A percentile compares a stretch with the other conserved stretches of the same genome.
Conservation (phyloP, 768 basidiomycete species). For the Lactifluus piperatus region DNA sequence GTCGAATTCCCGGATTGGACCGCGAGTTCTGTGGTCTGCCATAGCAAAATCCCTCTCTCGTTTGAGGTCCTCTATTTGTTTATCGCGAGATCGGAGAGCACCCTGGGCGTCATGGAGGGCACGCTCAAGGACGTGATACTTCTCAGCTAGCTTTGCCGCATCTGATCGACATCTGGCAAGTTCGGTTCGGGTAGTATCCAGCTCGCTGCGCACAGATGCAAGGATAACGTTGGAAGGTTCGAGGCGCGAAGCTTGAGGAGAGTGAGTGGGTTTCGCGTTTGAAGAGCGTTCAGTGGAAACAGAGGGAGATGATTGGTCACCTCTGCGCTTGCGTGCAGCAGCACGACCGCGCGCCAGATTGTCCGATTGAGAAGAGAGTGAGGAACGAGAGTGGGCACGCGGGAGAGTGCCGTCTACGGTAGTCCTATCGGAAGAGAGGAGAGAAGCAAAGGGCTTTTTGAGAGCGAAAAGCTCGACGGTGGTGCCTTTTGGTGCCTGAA, state of each 20-base stretch:
- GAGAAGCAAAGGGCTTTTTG: slow-evolving; percentile 16
- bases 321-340: slow-evolving; percentile 19
- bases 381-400: slow-evolving; percentile 12
- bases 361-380: slow-evolving; percentile 15
- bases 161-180: slow-evolving; percentile 48
- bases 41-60: slow-evolving; percentile 21
- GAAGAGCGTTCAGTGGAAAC: slow-evolving; percentile 17
- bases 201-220: slow-evolving; percentile 44
- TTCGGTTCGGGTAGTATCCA: slow-evolving; percentile 44
- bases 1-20: slow-evolving; percentile 13
- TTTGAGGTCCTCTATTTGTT: slow-evolving; percentile 49
- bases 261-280: slow-evolving; percentile 4
- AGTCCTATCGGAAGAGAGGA: slow-evolving; percentile 12
- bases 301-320: slow-evolving; percentile 19
- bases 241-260: slow-evolving; percentile 11
- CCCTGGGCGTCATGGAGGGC: slow-evolving; percentile 58
- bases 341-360: slow-evolving; percentile 21
- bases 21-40: slow-evolving; percentile 15
- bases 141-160: slow-evolving; percentile 49
- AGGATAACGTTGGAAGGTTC: slow-evolving; percentile 13
- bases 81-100: slow-evolving; percentile 45
- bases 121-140: slow-evolving; percentile 52
- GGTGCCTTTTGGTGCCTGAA: slow-evolving; percentile 19
- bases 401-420: slow-evolving; percentile 1
- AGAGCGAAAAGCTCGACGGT: slow-evolving; percentile 20